These are phyloP conservation scores for Monosporascus ibericus DNA, from an alignment of 2,329 filamentous ascomycete species.

Conservation along the genomic window DNA sequence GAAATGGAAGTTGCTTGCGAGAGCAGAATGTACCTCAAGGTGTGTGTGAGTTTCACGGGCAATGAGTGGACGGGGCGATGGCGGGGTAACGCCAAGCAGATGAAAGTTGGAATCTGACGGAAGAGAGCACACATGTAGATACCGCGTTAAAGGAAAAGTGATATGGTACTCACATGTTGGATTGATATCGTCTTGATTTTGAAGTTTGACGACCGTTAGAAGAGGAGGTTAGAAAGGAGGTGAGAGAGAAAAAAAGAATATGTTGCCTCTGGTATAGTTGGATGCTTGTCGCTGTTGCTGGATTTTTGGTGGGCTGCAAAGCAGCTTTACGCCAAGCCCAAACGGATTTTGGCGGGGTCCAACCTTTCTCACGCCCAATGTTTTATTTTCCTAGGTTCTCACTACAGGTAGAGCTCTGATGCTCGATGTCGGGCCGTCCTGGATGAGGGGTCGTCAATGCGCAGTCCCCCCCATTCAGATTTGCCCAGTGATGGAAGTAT, in stretches of 20 bases:
- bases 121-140: background rate
- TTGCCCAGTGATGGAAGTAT: too few species aligned
- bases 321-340: background rate
- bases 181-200: background rate
- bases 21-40: constrained; percentile 14
- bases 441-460: too few species aligned
- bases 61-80: background rate
- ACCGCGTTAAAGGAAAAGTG: constrained; percentile 1
- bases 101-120: background rate
- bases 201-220: background rate
- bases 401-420: too few species aligned
- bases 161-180: background rate
- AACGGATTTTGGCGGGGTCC: background rate
- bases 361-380: background rate
- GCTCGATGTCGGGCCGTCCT: too few species aligned
- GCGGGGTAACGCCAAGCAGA: background rate
- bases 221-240: background rate
- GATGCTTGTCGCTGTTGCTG: too few species aligned
- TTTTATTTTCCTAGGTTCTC: background rate
- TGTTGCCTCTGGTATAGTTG: constrained; percentile 2
- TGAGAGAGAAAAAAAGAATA: constrained; percentile 8
- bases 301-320: background rate
- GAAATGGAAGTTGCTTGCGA: constrained; percentile 1
- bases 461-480: too few species aligned
- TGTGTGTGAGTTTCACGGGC: background rate